phyloP scores from a whole-genome alignment of 345 rosid genomes.

The Salix dunnii region DNA sequence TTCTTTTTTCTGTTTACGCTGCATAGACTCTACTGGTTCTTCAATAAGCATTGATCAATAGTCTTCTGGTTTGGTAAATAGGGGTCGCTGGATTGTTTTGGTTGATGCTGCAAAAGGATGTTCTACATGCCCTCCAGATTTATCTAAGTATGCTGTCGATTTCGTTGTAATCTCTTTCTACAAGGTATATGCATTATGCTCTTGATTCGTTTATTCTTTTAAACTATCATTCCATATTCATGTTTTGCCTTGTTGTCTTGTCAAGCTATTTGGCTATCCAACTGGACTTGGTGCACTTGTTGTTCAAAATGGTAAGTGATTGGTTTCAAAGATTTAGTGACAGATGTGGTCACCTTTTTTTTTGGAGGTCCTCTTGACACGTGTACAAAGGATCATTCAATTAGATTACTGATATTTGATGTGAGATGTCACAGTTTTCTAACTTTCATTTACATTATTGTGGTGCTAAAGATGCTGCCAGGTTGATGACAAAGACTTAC shows the following conservation, averaged over 20 bases:
- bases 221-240: conserved; percentile 9
- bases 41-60: neutral
- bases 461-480: conserved; percentile 68
- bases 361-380: neutral
- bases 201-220: neutral
- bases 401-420: neutral
- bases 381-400: neutral
- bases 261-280: conserved; percentile 94
- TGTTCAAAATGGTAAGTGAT: conserved; percentile 63
- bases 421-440: neutral
- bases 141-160: conserved; percentile 77
- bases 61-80: conserved; percentile 19
- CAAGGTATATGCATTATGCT: conserved; percentile 34
- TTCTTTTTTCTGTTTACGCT: neutral
- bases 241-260: conserved; percentile 19
- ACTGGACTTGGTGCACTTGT: conserved; percentile 98
- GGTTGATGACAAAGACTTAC: conserved; percentile 73
- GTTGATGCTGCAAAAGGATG: conserved; percentile 98
- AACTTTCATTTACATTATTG: conserved; percentile 11
- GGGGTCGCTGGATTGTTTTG: conserved; percentile 66
- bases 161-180: conserved; percentile 86
- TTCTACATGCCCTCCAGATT: conserved; percentile 74
- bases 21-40: neutral
- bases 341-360: neutral
- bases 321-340: conserved; percentile 3